Conservation (phyloP, 2,329 filamentous ascomycete species). For the Penicillium sp. region DNA sequence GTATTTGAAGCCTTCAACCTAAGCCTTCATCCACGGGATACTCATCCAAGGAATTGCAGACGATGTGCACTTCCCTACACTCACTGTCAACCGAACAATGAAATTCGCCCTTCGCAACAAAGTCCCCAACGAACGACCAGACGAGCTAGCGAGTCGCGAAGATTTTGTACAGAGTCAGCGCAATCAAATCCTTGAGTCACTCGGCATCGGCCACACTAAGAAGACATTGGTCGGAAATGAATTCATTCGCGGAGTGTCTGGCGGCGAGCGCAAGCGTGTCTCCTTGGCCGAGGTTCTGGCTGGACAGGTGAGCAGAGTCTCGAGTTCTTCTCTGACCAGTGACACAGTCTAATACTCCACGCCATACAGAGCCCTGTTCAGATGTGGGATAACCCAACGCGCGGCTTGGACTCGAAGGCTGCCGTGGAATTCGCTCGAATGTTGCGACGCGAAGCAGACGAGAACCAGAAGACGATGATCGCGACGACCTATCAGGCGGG, state of each 20-base stretch:
- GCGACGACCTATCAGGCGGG: constrained; percentile 67
- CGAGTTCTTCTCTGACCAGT: no score
- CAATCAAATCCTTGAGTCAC: constrained; percentile 33
- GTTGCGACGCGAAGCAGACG: constrained; percentile 59
- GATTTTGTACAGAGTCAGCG: constrained; percentile 32
- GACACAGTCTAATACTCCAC: neutral
- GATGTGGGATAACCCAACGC: constrained; percentile 65
- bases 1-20: neutral
- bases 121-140: constrained; percentile 29
- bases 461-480: constrained; percentile 57
- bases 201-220: constrained; percentile 50
- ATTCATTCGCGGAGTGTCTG: constrained; percentile 63
- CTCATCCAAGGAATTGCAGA: constrained; percentile 34
- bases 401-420: constrained; percentile 63
- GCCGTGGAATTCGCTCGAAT: constrained; percentile 59
- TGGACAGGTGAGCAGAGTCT: constrained; percentile 52
- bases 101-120: constrained; percentile 64
- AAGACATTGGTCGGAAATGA: constrained; percentile 66
- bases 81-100: constrained; percentile 71
- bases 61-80: constrained; percentile 69
- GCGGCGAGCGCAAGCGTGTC: constrained; percentile 66
- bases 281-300: constrained; percentile 60
- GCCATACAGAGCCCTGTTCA: constrained; percentile 52
- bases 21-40: neutral
- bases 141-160: constrained; percentile 23